Base-by-base conservation (phyloP, 1,284 basidiomycete species). In the Lignosus rhinocerotis region DNA sequence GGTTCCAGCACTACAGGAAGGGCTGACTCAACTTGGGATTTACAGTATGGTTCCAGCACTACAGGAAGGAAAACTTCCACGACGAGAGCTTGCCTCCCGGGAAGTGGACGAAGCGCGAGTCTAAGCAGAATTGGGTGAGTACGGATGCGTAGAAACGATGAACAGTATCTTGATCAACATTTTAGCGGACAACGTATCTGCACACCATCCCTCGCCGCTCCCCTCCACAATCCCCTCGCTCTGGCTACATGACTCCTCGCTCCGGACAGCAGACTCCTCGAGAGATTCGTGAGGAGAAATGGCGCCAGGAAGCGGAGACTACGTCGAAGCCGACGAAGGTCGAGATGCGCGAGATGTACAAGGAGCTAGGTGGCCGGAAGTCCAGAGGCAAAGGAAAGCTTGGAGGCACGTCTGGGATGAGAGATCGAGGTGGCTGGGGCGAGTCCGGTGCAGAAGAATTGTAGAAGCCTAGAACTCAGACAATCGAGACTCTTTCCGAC, bases 1-100 rank as follows among this genome's bases (percentile, higher is more conserved):
- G 93, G 93, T 96, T 94, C 78, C 88, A 92, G 65, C 87, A 91
- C 65, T 91, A 90, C 68, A 76, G 90, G 59, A 89, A 85, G 67
- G 90, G n/a, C 10, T 11, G 53, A 25, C 44, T 44, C 10, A 55
- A 33, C 21, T 12, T 51, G 8, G 34, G 34, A 14, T 12, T 2
- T 5, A 2, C 66, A 96, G 93, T 95, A 3, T 96, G 93, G 93
- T 96, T 94, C 78, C 88, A 92, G 65, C 87, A 91, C 65, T 91
- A 90, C 68, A 76, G 90, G 59, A 89, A 85, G 67, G 90, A 92
- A 60, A 87, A 87, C 67, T 92, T 92, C 68, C 83, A 89, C 52
- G 90, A 92, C 61, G 86, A 85, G 39, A 85, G 81, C 60, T 71
- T 92, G 43, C 90, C 90, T 4, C 79, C 85, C 8, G 90, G 90